phyloP scores from a whole-genome alignment of 2,329 filamentous ascomycete species.

The Aspergillus sp. region DNA sequence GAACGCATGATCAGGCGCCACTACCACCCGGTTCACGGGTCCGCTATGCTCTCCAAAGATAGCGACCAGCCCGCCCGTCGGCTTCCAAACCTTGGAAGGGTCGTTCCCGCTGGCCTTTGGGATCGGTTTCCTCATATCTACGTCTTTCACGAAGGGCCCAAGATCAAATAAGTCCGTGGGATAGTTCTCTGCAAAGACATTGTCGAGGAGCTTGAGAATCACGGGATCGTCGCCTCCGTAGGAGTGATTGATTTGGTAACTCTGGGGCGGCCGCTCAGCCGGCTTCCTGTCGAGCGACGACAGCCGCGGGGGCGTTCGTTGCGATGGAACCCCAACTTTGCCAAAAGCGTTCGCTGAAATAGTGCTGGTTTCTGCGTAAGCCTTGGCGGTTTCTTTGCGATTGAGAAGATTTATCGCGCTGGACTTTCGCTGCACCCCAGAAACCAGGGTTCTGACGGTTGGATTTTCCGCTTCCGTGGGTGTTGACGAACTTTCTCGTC shows the following conservation, averaged over 20 bases:
- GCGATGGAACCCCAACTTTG: conserved; percentile 56
- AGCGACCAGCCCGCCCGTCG: conserved; percentile 77
- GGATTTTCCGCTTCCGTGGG: conserved; percentile 30
- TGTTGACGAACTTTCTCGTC: conserved; percentile 29
- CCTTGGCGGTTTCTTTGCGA: conserved; percentile 57
- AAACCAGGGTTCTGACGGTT: conserved; percentile 23
- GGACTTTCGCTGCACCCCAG: conserved; percentile 39
- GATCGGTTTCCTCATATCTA: conserved; percentile 54
- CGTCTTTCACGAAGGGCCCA: conserved; percentile 74
- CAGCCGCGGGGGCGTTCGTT: conserved; percentile 34
- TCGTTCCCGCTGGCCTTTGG: conserved; percentile 53
- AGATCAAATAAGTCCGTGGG: conserved; percentile 62
- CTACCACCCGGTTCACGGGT: conserved; percentile 74
- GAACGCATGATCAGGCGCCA: conserved; percentile 87
- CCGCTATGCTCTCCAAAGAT: conserved; percentile 85
- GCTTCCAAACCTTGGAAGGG: conserved; percentile 69
- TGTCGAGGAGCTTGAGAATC: conserved; percentile 67
- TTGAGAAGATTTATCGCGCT: conserved; percentile 62
- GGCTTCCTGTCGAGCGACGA: conserved; percentile 34
- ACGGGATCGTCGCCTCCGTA: conserved; percentile 75
- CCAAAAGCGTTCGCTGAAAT: conserved; percentile 64
- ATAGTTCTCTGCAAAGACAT: conserved; percentile 71
- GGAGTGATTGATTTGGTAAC: conserved; percentile 68
- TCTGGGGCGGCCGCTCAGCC: conserved; percentile 30
- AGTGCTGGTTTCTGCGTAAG: conserved; percentile 62